Evolutionary conservation across 352 stramenopile genomes (phyloP).

Genomic region (Halophytophthora batemanensis): DNA sequence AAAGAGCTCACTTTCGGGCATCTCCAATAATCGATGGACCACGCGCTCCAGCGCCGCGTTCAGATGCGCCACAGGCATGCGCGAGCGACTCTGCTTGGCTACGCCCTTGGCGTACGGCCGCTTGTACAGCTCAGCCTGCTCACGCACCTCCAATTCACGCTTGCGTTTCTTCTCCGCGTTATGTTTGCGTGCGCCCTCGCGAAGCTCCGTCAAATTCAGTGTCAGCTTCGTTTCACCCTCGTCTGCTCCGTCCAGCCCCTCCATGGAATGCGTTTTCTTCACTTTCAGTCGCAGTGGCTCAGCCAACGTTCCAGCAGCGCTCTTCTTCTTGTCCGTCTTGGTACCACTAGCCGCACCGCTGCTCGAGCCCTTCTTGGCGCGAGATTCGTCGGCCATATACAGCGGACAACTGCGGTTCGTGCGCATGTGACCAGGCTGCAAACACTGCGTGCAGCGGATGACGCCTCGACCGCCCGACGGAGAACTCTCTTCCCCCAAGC

Average conservation of each 20-base stretch:
- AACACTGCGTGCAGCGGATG: constrained; percentile 80
- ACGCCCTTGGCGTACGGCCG: constrained; percentile 68
- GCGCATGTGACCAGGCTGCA: constrained; percentile 78
- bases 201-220: constrained; percentile 69
- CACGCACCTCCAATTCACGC: constrained; percentile 64
- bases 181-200: constrained; percentile 72
- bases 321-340: constrained; percentile 20
- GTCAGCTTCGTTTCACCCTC: constrained; percentile 58
- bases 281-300: constrained; percentile 64
- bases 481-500: constrained; percentile 9
- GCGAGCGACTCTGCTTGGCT: constrained; percentile 71
- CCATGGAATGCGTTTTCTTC: constrained; percentile 35
- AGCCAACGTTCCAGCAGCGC: constrained; percentile 21
- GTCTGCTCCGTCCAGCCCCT: constrained; percentile 8
- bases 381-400: constrained; percentile 71
- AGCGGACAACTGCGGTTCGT: constrained; percentile 81
- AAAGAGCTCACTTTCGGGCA: constrained; percentile 81
- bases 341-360: constrained; percentile 1
- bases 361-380: constrained; percentile 30
- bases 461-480: constrained; percentile 41
- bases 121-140: constrained; percentile 81
- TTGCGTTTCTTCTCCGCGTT: constrained; percentile 81
- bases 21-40: constrained; percentile 59
- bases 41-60: constrained; percentile 67
- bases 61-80: constrained; percentile 72